Evolutionary conservation across 2,329 filamentous ascomycete genomes (phyloP), one percentile per base, ranked within the genome.

Genomic region (Botrytis deweyae): DNA sequence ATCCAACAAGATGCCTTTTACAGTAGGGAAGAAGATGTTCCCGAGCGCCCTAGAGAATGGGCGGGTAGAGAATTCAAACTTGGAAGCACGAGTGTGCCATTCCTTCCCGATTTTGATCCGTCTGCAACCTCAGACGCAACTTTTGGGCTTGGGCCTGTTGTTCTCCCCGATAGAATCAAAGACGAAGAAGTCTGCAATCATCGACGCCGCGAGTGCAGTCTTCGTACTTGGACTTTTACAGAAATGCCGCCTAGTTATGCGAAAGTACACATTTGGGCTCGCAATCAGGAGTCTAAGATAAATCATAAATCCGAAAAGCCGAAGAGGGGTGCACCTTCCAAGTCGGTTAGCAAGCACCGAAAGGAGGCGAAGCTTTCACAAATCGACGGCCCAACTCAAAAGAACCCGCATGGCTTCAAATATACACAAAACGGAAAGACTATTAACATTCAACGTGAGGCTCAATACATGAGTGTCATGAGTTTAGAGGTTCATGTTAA

Each of bases 391-490:
- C 90, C 94, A 0, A 98, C 95, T 0, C 95, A 95, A 70, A 92
- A 88, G 80, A 93, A 93, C 78, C 91, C 89, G 75, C 87, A 95
- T 80, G 93, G 92, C 0, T 95, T 95, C 85, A 96, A 95, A 80
- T 97, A 93, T 81, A 94, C 92, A 0, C 94, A 95, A 77, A 93
- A 91, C 80, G 87, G 88, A 75, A 89, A 90, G 77, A 91, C 91
- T 1, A 92, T 91, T 0, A 94, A 90, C 77, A 90, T 97, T 29
- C 89, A 93, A 79, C 93, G 95, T 77, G 93, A 97, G 81, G 90
- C 90, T 4, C 93, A 96, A 78, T 97, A 97, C 81, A 98, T 99
- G 96, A 97, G 93, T 78, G 94, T 92, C 29, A 95, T 99, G 93
- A 97, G 94, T 77, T 83, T 99, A 10, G 96, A 99, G 81, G 84